These are phyloP conservation scores for Medicago truncatula DNA, from an alignment of 306 rosid genomes.

Conservation along the genomic window MtrunA17r5.0-ANR NC_053042.1:48748001-48748500, in stretches of 20 bases:
- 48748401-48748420: neutral
- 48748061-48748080: neutral
- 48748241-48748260: neutral
- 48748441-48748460: neutral
- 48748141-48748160: neutral
- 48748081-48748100: neutral
- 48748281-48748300: neutral
- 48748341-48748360: neutral
- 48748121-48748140: neutral
- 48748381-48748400: too few species aligned
- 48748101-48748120: neutral
- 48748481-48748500: neutral
- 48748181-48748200: too few species aligned
- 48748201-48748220: too few species aligned
- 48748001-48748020: neutral
- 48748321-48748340: neutral
- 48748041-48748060: neutral
- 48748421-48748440: neutral
- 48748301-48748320: neutral
- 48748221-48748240: neutral
- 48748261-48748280: too few species aligned
- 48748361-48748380: too few species aligned
- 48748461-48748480: neutral
- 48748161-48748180: too few species aligned
- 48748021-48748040: neutral